A percentile compares a stretch with the other conserved stretches of the same genome.
Conservation (phyloP, 768 basidiomycete species). For the Hericium alpestre region DNA sequence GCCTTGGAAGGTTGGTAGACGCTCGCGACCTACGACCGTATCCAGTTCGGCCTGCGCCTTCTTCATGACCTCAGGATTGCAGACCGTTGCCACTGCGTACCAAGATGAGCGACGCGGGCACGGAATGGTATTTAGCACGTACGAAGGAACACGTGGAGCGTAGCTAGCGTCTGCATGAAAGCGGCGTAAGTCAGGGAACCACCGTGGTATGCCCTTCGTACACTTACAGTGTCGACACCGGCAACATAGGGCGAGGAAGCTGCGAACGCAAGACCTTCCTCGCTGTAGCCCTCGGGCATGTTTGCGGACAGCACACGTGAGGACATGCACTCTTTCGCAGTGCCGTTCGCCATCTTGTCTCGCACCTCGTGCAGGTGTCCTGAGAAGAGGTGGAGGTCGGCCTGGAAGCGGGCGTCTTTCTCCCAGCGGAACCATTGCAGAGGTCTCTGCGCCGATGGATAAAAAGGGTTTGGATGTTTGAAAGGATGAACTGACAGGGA, state of each 20-base stretch:
- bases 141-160: slow-evolving; percentile 1
- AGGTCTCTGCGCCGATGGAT: neutral
- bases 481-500: slow-evolving; percentile 1
- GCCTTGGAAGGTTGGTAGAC: slow-evolving; percentile 11
- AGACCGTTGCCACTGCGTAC: neutral
- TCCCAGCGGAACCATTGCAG: slow-evolving; percentile 9
- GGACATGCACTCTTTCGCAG: slow-evolving; percentile 4
- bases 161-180: slow-evolving; percentile 1
- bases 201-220: neutral
- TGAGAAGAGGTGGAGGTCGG: neutral
- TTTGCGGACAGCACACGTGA: slow-evolving; percentile 1
- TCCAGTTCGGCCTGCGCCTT: slow-evolving; percentile 12
- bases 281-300: neutral
- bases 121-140: neutral
- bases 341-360: neutral
- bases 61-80: slow-evolving; percentile 7
- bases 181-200: neutral
- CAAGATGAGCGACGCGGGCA: neutral
- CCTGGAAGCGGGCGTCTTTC: neutral
- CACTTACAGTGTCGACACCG: slow-evolving; percentile 7
- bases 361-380: neutral
- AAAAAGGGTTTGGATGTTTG: neutral
- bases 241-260: slow-evolving; percentile 6
- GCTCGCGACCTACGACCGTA: slow-evolving; percentile 6
- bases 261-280: slow-evolving; percentile 3